These are phyloP conservation scores for Boletus subluridellus DNA, from an alignment of 1,284 basidiomycete species.

Conservation along the genomic window DNA sequence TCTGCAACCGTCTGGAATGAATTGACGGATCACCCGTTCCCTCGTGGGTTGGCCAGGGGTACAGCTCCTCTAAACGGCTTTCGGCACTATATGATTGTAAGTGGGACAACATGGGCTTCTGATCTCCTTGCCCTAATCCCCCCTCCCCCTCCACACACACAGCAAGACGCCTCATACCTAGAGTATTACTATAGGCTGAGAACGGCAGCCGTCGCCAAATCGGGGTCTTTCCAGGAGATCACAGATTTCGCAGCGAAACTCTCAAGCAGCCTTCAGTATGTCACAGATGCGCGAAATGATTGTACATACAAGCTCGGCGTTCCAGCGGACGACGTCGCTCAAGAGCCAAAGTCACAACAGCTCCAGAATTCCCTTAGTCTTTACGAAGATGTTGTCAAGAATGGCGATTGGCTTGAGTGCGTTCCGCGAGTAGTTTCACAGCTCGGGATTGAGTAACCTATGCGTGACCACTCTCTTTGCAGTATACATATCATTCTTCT, in stretches of 20 bases:
- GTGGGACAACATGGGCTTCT: not conserved
- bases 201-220: not conserved
- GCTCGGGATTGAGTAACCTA: not conserved
- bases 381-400: not conserved
- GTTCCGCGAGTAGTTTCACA: not conserved
- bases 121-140: not conserved
- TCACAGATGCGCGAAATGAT: not conserved
- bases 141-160: too few species aligned
- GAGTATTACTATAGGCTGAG: slow-evolving; percentile 9
- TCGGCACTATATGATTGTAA: slow-evolving; percentile 15
- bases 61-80: slow-evolving; percentile 3
- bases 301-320: slow-evolving; percentile 5
- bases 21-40: not conserved
- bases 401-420: slow-evolving; percentile 10
- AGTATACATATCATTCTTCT: slow-evolving; percentile 13
- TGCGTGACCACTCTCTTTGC: not conserved
- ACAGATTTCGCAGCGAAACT: slow-evolving; percentile 1
- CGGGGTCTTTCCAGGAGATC: slow-evolving; percentile 8
- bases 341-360: not conserved
- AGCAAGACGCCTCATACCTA: slow-evolving; percentile 14
- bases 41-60: not conserved
- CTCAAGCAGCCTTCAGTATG: not conserved
- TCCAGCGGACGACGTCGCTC: not conserved
- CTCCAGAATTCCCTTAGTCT: slow-evolving; percentile 3
- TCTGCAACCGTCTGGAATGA: not conserved